A percentile compares a stretch with the other conserved stretches of the same genome.
Conservation (phyloP, 116 monocot species). For the Posidonia oceanica region DNA sequence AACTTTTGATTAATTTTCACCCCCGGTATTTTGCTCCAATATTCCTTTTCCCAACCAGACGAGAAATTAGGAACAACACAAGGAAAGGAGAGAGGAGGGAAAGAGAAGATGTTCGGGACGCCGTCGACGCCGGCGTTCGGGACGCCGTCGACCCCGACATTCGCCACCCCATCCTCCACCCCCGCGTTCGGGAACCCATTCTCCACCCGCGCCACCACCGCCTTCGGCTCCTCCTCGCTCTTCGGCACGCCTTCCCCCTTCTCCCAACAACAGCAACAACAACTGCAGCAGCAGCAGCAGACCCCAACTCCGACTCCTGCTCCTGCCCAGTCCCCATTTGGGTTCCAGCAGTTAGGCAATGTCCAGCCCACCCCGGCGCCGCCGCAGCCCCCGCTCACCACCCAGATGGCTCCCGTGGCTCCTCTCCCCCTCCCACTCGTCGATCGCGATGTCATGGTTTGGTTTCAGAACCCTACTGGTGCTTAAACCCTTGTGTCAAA, state of each 20-base stretch:
- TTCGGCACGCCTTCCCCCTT: constrained; percentile 15
- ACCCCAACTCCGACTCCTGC: constrained; percentile 5
- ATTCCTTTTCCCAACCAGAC: no score
- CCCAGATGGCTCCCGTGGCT: constrained; percentile 90
- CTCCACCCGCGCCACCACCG: constrained; percentile 12
- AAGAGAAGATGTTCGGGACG: constrained; percentile 14
- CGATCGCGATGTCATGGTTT: constrained; percentile 75
- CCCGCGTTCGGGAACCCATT: constrained; percentile 24
- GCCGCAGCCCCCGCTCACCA: constrained; percentile 43
- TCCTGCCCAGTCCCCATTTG: constrained; percentile 11
- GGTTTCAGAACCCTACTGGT: background rate
- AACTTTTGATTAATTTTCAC: no score
- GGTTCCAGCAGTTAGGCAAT: constrained; percentile 33
- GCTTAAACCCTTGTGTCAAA: background rate
- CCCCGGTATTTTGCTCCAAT: no score
- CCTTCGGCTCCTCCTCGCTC: constrained; percentile 17
- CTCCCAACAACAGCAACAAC: constrained; percentile 13
- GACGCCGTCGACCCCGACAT: constrained; percentile 13
- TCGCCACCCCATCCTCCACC: constrained; percentile 21
- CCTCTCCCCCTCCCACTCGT: constrained; percentile 53
- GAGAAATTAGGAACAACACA: no score
- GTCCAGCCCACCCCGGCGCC: background rate
- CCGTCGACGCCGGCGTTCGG: constrained; percentile 23
- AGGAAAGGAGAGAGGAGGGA: background rate
- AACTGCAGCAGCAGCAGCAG: constrained; percentile 3